These are phyloP conservation scores for Apocynum venetum DNA, from an alignment of 257 asterid genomes.

Conservation along the genomic window DNA sequence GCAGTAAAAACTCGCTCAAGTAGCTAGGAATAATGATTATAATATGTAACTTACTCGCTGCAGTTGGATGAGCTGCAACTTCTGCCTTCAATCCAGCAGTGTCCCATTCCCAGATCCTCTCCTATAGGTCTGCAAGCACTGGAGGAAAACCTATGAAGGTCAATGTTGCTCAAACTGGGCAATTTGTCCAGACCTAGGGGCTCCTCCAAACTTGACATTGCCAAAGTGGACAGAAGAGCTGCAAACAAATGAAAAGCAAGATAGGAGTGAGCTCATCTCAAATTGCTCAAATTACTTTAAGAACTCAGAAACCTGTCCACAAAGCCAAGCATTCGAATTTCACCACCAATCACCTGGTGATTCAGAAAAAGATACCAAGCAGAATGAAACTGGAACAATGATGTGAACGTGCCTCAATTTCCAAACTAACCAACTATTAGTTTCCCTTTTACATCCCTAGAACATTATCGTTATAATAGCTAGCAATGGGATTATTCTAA, in stretches of 20 bases:
- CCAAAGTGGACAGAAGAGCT: slow-evolving; percentile 23
- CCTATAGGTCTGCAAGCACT: slow-evolving; percentile 70
- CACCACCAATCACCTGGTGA: not conserved
- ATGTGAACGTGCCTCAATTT: not conserved
- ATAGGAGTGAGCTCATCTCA: slow-evolving; percentile 10
- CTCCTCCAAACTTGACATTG: slow-evolving; percentile 96
- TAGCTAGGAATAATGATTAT: slow-evolving; percentile 9
- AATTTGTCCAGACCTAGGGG: slow-evolving; percentile 86
- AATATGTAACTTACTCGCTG: slow-evolving; percentile 49
- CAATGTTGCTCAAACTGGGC: slow-evolving; percentile 76
- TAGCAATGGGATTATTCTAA: not conserved
- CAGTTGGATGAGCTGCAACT: slow-evolving; percentile 81
- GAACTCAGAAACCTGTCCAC: slow-evolving; percentile 15
- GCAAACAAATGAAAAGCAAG: slow-evolving; percentile 25
- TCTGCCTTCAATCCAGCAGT: slow-evolving; percentile 85
- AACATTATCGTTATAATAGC: not conserved
- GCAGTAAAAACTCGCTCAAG: not conserved
- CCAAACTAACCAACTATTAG: not conserved
- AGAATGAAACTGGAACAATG: not conserved
- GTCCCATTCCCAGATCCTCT: slow-evolving; percentile 73
- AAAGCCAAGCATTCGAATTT: not conserved
- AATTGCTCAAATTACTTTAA: slow-evolving; percentile 4
- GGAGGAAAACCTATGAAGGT: slow-evolving; percentile 59
- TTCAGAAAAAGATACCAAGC: not conserved
- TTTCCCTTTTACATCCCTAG: not conserved